Evolutionary conservation across 2,329 filamentous ascomycete genomes (phyloP), one percentile per base, ranked within the genome.

Genomic region (Diplodia sapinea): DNA sequence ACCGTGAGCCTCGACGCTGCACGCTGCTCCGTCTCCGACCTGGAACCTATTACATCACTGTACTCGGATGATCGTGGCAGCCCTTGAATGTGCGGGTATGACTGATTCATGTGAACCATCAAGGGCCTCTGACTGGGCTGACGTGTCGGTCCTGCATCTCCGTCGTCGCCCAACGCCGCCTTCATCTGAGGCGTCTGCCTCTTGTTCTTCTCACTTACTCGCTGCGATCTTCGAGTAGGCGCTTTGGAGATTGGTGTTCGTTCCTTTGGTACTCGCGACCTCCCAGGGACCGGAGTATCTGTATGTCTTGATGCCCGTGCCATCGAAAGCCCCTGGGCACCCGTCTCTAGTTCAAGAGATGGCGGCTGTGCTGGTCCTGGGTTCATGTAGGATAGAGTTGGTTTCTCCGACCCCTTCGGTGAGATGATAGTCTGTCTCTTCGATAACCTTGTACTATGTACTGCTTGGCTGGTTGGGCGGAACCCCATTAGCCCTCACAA

Each of bases 51-150:
- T 6, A n/a, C 29, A 23, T 51, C 36, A 13, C 12, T 40, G 7
- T n/a, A 7, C 11, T 51, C 43, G n/a, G 59, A 38, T 23, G 47
- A 63, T 38, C 17, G 20, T 33, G 23, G 12, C 31, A 20, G 47
- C 12, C 17, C 17, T 13, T 51, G 29, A 13, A 63, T 17, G 3
- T 26, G 59, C 61, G 70, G 47, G 61, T 71, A 52, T 66, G 66
- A 31, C 55, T 66, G 43, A 38, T 66, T 66, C 64, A 66, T 66
- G 9, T 57, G 51, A 7, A 56, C 5, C 33, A 20, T 38, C 26
- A 38, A 11, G 7, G 40, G 47, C 8, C 8, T n/a, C 29, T 23
- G 20, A 13, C 36, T 13, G n/a, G 43, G 29, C 6, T 29, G 9
- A 17, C 15, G 31, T 20, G 4, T 26, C 5, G 12, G 15, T 23